These are phyloP conservation scores for Chondrus crispus DNA, from an alignment of 23 red algal genomes.

Conservation along the genomic window DNA sequence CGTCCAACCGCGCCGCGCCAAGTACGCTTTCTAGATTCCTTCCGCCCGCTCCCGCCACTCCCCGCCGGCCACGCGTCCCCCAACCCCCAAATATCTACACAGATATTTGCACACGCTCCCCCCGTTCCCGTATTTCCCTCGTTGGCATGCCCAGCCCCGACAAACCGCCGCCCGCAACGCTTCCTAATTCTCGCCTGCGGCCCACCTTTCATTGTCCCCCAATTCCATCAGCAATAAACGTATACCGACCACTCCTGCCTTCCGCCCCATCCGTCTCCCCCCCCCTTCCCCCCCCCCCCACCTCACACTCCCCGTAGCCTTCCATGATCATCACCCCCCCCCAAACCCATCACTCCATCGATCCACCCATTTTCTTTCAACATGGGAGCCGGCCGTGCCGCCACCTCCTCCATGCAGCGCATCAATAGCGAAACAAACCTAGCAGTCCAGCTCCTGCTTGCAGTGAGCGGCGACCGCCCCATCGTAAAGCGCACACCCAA, in stretches of 20 bases:
- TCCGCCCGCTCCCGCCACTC: conserved; percentile 11
- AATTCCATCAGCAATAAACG: background rate
- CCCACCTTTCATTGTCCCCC: background rate
- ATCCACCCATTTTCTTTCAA: background rate
- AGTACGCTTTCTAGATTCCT: background rate
- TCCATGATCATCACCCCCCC: background rate
- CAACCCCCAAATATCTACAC: conserved; percentile 36
- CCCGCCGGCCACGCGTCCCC: conserved; percentile 27
- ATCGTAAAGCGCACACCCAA: background rate
- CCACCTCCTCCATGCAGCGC: background rate
- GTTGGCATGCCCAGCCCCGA: background rate
- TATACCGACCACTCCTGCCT: background rate
- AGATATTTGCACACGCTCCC: conserved; percentile 38
- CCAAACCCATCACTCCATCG: background rate
- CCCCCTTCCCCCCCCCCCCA: background rate
- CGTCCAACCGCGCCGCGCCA: no score
- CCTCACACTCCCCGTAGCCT: background rate
- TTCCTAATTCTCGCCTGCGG: background rate
- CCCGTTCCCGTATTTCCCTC: background rate
- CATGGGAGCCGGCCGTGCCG: conserved; percentile 15
- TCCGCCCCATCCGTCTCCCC: background rate
- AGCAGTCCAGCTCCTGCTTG: conserved; percentile 53
- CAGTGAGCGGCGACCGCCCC: conserved; percentile 29
- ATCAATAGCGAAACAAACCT: conserved; percentile 73
- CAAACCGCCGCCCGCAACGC: background rate